Percentiles rank a stretch among this genome's conserved stretches.
Conservation (phyloP, 2,329 filamentous ascomycete species). For the Botrytis tulipae region DNA sequence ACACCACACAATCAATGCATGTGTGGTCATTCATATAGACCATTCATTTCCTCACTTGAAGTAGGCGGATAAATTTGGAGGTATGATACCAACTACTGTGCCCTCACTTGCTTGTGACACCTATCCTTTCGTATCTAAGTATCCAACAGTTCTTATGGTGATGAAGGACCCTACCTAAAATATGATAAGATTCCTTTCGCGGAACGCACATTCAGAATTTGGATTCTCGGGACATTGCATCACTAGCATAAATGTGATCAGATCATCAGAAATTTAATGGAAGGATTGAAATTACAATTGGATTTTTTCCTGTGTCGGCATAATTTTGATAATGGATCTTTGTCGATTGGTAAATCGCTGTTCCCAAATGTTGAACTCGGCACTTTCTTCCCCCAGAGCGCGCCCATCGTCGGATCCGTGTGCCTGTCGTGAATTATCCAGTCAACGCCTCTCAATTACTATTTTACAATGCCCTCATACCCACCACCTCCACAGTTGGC, state of each 20-base stretch:
- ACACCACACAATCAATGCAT: neutral
- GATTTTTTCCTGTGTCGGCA: neutral
- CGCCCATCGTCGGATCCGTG: neutral
- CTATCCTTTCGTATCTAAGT: neutral
- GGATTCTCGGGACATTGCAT: neutral
- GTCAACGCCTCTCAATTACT: neutral
- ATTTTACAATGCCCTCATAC: neutral
- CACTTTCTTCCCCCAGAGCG: neutral
- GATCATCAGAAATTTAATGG: neutral
- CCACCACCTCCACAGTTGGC: neutral
- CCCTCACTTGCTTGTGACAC: neutral
- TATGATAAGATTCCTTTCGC: neutral
- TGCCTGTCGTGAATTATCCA: neutral
- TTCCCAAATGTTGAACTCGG: conserved; percentile 38
- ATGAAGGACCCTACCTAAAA: neutral
- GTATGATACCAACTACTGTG: neutral
- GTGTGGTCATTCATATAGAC: neutral
- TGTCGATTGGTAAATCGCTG: neutral
- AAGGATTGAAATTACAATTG: neutral
- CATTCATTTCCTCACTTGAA: neutral
- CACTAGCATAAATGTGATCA: neutral
- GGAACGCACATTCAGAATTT: neutral
- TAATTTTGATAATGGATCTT: neutral
- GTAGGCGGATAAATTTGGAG: neutral
- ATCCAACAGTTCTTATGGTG: neutral